Base-by-base conservation (phyloP, 495 filamentous ascomycete species). In the Aspergillus asperescens region DNA sequence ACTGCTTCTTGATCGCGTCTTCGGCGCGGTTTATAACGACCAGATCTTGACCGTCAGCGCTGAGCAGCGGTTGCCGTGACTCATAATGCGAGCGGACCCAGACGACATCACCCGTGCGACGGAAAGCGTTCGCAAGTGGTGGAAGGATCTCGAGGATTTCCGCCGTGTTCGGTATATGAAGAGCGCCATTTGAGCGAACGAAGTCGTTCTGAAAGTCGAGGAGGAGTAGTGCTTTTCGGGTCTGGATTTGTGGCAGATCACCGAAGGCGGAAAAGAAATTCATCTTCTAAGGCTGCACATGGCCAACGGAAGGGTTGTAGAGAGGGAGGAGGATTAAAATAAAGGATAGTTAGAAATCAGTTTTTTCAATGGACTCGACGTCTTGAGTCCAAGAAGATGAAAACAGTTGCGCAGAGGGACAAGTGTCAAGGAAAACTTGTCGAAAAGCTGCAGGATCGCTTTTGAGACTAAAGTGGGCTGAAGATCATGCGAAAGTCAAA, bases 171-270 rank as follows among this genome's bases (percentile, higher is more conserved):
- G 73, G 73, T 35, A 89, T 78, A 29, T 84, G 78, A 28, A 95
- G 72, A 34, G 82, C 81, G 27, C 87, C 89, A 31, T 81, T 77
- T 1, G 81, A 67, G 23, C 81, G 78, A 38, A 95, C 66, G 61
- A 96, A 95, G 67, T 96, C 93, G 64, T 96, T 95, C 56, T 97
- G 93, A 19, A 95, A 78, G 62, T 95, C 91, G 46, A 96, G 73
- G 12, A 96, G 65, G 20, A 98, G 72, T 32, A 98, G 69, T 1
- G 90, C 93, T 71, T 90, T 87, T 43, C 89, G 81, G 9, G 90
- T 93, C 48, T 80, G 70, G 49, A 86, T 77, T 18, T 66, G 62
- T 13, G 81, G 79, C 20, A 78, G 45, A 53, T 66, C 60, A 39
- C 60, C 64, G 45, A 72, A 60, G 45, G 56, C 57, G 31, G 68